Conservation (phyloP, 352 stramenopile species). For the Lagenidium sp. region DNA sequence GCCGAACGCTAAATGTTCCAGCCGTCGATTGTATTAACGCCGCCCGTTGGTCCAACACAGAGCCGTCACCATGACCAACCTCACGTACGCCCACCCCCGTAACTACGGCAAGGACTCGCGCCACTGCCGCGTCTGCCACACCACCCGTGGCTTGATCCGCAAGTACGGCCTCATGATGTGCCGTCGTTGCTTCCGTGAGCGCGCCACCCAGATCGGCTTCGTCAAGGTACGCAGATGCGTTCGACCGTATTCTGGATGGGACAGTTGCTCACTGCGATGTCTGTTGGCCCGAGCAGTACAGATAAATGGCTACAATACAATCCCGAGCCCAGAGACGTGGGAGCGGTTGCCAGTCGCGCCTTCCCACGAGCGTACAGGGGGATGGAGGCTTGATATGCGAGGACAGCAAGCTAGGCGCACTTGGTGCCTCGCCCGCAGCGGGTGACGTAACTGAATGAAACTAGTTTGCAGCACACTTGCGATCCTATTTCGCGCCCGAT, state of each 20-base stretch:
- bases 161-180: conserved; percentile 97
- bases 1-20: too few relatives aligned
- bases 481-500: too few relatives aligned
- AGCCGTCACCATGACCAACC: conserved; percentile 85
- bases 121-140: conserved; percentile 88
- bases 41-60: too few relatives aligned
- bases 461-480: too few relatives aligned
- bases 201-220: conserved; percentile 93
- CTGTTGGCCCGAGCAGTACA: conserved; percentile 13
- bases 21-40: too few relatives aligned
- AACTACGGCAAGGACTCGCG: conserved; percentile 88
- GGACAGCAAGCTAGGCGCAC: conserved; percentile 12
- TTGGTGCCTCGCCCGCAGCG: conserved; percentile 2
- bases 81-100: conserved; percentile 80
- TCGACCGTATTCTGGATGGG: background rate
- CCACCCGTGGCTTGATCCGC: conserved; percentile 90
- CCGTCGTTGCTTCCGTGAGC: conserved; percentile 94
- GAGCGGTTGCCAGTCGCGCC: too few relatives aligned
- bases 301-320: conserved; percentile 14
- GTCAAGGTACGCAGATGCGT: conserved; percentile 89
- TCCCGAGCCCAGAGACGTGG: conserved; percentile 12
- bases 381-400: conserved; percentile 16
- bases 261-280: background rate
- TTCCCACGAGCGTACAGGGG: conserved; percentile 18
- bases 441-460: conserved; percentile 12